Conservation (phyloP, 768 basidiomycete species). For the Dendrothele bispora region DNA sequence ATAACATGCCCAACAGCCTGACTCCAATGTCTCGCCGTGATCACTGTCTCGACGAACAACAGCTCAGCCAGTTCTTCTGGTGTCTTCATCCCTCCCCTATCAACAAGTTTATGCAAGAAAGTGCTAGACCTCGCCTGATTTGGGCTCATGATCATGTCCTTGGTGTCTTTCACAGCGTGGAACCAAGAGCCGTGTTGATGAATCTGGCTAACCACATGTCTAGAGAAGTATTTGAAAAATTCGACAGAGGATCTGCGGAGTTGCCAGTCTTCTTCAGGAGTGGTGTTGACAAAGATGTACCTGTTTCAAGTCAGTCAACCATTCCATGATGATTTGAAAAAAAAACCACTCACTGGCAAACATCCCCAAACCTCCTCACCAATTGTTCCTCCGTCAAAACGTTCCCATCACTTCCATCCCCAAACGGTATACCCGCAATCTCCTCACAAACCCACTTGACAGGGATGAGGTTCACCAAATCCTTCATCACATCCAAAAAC, state of each 20-base stretch:
- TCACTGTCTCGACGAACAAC: constrained; percentile 54
- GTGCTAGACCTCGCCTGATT: constrained; percentile 14
- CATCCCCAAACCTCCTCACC: constrained; percentile 43
- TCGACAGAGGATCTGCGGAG: constrained; percentile 38
- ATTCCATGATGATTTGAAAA: background rate
- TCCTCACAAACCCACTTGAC: constrained; percentile 59
- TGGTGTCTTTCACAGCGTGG: too few species aligned
- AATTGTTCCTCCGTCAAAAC: constrained; percentile 40
- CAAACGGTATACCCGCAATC: constrained; percentile 45
- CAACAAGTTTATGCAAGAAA: constrained; percentile 32
- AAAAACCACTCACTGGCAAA: constrained; percentile 42
- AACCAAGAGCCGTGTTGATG: too few species aligned
- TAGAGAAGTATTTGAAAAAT: constrained; percentile 29
- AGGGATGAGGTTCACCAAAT: constrained; percentile 66
- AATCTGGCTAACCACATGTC: too few species aligned
- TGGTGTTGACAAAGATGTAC: constrained; percentile 46
- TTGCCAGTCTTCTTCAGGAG: constrained; percentile 47
- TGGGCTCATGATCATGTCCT: constrained; percentile 15
- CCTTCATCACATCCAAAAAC: constrained; percentile 60
- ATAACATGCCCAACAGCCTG: constrained; percentile 56
- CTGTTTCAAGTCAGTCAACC: constrained; percentile 19
- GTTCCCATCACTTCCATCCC: constrained; percentile 37
- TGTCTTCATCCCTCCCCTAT: constrained; percentile 18
- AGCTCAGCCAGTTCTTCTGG: constrained; percentile 41
- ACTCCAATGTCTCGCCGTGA: constrained; percentile 56